Conservation (phyloP, 164 flowering plant genomes). For the Vitis rotundifolia region DNA sequence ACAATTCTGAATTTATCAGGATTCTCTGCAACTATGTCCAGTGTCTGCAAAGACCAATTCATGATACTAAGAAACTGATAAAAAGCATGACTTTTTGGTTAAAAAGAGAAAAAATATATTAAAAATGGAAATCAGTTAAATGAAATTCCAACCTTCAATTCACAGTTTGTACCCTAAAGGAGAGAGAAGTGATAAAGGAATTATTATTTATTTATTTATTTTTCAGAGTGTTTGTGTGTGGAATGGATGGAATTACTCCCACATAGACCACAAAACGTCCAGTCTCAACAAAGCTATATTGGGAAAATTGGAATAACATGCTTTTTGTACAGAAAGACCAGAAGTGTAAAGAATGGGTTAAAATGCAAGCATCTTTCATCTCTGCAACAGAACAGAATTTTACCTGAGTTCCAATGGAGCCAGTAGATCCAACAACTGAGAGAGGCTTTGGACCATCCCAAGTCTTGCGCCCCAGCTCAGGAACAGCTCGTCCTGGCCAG, state of each 20-base stretch:
- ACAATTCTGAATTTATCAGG: slow-evolving; percentile 91
- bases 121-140: too few species aligned
- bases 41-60: slow-evolving; percentile 54
- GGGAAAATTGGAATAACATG: too few species aligned
- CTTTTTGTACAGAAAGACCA: too few species aligned
- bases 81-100: not conserved
- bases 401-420: slow-evolving; percentile 99
- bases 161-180: not conserved
- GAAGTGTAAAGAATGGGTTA: too few species aligned
- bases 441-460: slow-evolving; percentile 97
- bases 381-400: not conserved
- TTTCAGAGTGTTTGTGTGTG: too few species aligned
- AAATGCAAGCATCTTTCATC: not conserved
- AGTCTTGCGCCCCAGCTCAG: slow-evolving; percentile 49
- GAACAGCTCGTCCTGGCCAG: slow-evolving; percentile 89
- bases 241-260: too few species aligned
- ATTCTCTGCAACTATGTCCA: slow-evolving; percentile 96
- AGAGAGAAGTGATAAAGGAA: not conserved
- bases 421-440: slow-evolving; percentile 93
- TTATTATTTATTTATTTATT: not conserved
- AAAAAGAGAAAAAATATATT: not conserved
- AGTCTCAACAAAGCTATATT: too few species aligned
- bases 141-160: not conserved
- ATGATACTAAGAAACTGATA: not conserved
- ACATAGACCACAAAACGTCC: too few species aligned